These are phyloP conservation scores for Ustilago nuda DNA, from an alignment of 1,284 basidiomycete genomes.

Conservation along the genomic window DNA sequence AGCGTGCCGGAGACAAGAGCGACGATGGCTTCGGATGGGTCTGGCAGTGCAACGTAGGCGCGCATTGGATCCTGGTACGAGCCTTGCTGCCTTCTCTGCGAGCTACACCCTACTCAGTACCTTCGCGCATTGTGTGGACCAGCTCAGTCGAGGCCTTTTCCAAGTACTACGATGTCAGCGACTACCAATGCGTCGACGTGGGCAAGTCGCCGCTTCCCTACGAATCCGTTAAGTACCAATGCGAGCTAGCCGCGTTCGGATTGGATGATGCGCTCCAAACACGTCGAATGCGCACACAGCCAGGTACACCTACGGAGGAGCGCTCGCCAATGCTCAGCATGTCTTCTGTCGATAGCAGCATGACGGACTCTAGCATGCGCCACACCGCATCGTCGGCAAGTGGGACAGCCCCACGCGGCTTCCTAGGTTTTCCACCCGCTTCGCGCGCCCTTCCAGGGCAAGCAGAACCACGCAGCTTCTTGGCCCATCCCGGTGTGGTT, in stretches of 20 bases:
- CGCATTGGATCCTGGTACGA: constrained; percentile 66
- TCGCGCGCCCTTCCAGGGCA: constrained; percentile 30
- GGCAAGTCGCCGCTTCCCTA: constrained; percentile 59
- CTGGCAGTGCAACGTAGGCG: constrained; percentile 68
- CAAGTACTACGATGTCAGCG: constrained; percentile 60
- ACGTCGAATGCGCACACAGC: constrained; percentile 46
- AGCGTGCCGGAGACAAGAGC: constrained; percentile 65
- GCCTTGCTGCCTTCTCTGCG: constrained; percentile 59
- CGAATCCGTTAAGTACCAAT: constrained; percentile 69
- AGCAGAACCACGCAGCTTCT: constrained; percentile 58
- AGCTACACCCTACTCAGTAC: constrained; percentile 58
- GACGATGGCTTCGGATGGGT: constrained; percentile 68
- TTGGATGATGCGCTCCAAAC: constrained; percentile 62
- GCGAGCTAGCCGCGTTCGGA: constrained; percentile 66
- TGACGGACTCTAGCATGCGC: constrained; percentile 14
- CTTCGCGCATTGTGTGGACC: constrained; percentile 68
- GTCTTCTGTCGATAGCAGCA: constrained; percentile 14
- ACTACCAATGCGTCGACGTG: constrained; percentile 64
- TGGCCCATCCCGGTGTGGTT: constrained; percentile 68
- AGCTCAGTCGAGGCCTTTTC: constrained; percentile 67
- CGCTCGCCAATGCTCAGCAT: constrained; percentile 28
- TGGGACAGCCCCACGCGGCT: constrained; percentile 32
- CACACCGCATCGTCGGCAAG: constrained; percentile 34
- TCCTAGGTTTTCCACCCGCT: constrained; percentile 42
- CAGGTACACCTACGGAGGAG: constrained; percentile 54